A percentile compares a stretch with the other conserved stretches of the same genome.
These are phyloP conservation scores for Niveomyces coronatus DNA, from an alignment of 2,329 filamentous ascomycete species.

Conservation along the genomic window DNA sequence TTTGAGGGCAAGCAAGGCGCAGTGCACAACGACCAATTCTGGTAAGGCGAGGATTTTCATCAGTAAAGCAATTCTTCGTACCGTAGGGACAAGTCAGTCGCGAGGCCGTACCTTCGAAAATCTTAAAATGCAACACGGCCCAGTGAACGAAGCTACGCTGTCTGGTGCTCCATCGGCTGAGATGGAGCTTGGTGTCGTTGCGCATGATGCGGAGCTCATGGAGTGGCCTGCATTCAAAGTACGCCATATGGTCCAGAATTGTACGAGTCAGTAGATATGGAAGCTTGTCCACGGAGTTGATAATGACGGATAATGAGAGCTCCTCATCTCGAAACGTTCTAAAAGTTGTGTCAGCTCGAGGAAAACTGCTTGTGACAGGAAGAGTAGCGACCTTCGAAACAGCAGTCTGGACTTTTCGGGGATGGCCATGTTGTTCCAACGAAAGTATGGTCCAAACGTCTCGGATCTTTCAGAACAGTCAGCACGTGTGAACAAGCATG, in stretches of 20 bases:
- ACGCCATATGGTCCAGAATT: constrained; percentile 27
- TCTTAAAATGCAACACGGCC: constrained; percentile 5
- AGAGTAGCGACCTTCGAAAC: constrained; percentile 40
- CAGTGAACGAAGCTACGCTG: background rate
- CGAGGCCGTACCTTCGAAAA: constrained; percentile 4
- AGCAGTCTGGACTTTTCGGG: constrained; percentile 39
- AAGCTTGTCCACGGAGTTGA: constrained; percentile 31
- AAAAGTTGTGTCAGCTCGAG: background rate
- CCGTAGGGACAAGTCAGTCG: background rate
- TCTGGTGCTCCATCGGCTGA: constrained; percentile 1
- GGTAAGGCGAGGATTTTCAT: background rate
- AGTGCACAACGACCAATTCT: constrained; percentile 8
- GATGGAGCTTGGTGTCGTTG: constrained; percentile 2
- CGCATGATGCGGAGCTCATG: constrained; percentile 14
- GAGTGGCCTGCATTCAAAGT: constrained; percentile 40
- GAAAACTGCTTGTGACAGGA: background rate
- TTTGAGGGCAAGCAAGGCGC: constrained; percentile 7
- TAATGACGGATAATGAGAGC: constrained; percentile 42
- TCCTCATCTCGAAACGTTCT: constrained; percentile 46
- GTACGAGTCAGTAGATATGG: constrained; percentile 39
- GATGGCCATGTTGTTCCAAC: constrained; percentile 33
- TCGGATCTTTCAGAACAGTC: constrained; percentile 26
- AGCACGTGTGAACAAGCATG: background rate
- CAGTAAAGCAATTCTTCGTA: background rate
- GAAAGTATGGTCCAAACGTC: constrained; percentile 35